These are phyloP conservation scores for Globisporangium irregulare DNA, from an alignment of 352 stramenopile species.

Conservation along the genomic window DNA sequence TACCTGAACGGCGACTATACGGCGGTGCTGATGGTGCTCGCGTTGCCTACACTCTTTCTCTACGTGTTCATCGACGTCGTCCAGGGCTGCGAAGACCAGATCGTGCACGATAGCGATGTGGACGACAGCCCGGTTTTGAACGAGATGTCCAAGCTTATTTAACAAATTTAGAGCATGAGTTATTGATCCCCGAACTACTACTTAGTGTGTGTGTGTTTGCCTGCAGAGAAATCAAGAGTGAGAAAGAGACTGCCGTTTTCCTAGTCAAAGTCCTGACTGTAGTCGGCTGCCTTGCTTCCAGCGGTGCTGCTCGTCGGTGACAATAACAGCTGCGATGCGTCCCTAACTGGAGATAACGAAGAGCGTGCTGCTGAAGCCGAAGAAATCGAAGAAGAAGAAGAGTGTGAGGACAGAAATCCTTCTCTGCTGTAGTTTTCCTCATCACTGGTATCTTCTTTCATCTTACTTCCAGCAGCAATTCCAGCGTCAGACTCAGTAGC, in stretches of 20 bases:
- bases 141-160: constrained; percentile 49
- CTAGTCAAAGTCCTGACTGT: constrained; percentile 66
- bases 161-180: constrained; percentile 10
- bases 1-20: constrained; percentile 73
- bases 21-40: constrained; percentile 47
- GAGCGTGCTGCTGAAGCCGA: not conserved
- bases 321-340: not conserved
- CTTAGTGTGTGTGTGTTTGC: not conserved
- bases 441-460: constrained; percentile 1
- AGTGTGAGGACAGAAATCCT: constrained; percentile 16
- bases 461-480: not conserved
- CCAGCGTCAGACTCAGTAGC: not conserved
- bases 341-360: constrained; percentile 11
- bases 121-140: constrained; percentile 17
- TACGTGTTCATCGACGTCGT: constrained; percentile 69
- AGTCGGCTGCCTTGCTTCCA: constrained; percentile 22
- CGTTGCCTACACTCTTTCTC: constrained; percentile 45
- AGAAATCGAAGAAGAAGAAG: constrained; percentile 11
- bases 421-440: constrained; percentile 25
- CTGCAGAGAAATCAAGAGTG: not conserved
- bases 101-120: constrained; percentile 30
- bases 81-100: constrained; percentile 61
- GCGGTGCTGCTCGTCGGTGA: not conserved
- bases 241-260: not conserved
- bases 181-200: not conserved